Evolutionary conservation across 352 stramenopile genomes (phyloP), one percentile per base, ranked within the genome.

Genomic region (Plasmopara muralis): DNA sequence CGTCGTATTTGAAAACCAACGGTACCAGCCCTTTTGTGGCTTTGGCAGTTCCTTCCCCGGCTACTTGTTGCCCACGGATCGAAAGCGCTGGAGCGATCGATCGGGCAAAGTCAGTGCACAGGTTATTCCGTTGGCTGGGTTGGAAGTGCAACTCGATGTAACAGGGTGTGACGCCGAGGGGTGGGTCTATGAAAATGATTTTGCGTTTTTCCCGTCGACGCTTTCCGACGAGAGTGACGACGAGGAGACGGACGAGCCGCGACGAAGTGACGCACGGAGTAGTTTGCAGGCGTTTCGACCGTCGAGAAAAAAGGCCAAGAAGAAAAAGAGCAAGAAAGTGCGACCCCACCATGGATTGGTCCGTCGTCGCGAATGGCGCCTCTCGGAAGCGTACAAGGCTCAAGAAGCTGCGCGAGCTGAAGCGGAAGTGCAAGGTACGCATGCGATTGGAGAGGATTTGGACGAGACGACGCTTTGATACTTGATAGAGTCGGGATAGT

Each of bases 111-210:
- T 85, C 41, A 87, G 64, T 29, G 80, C 83, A 2, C 80, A 88
- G 63, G 64, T 64, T 14, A 87, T 93, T 47, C 77, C 77, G 29
- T 51, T 87, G 12, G 74, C 74, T 1, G 81, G 78, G 0, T 54
- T 92, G 0, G 74, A 89, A 46, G 55, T 92, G 5, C 77, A 92
- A 56, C 35, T 85, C 48, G 50, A 78, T 33, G 76, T 54, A 0
- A 67, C 76, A 2, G 74, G 72, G 0, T 87, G 77, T 34, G 83
- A 94, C 47, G 70, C 76, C 4, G 77, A 94, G 38, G 83, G 83
- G 13, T 94, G 83, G 83, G 72, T 91, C 14, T 94, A 92, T 54
- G 81, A 84, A 47, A 82, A 81, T 15, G 83, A 94, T 47, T 94
- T 94, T 60, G 79, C 77, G 44, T 73, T 85, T 53, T 91, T 91